Evolutionary conservation across 129 eudicot species (phyloP).

Genomic region (Flaveria brownii): DNA sequence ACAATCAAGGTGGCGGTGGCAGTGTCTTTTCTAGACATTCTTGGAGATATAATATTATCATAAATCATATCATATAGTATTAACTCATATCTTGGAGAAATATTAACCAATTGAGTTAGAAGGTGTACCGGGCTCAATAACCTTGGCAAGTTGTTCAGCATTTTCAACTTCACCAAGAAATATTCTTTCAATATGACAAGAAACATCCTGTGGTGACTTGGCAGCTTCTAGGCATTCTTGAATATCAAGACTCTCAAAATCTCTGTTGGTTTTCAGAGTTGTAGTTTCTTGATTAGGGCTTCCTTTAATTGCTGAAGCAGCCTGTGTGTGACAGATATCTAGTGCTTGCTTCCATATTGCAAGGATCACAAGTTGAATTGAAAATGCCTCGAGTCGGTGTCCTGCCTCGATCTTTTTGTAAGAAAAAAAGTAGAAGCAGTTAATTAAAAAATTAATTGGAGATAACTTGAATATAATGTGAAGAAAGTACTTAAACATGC

Average conservation of each 20-base stretch:
- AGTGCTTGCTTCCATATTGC: constrained; percentile 98
- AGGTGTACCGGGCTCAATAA: constrained; percentile 70
- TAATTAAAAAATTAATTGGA: constrained; percentile 5
- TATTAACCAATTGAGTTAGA: not conserved
- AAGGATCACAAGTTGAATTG: constrained; percentile 89
- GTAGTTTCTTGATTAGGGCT: constrained; percentile 54
- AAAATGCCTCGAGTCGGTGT: constrained; percentile 73
- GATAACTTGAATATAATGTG: not conserved
- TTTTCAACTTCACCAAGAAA: constrained; percentile 81
- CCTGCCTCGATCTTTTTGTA: constrained; percentile 56
- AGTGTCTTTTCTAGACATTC: not conserved
- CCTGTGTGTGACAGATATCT: constrained; percentile 85
- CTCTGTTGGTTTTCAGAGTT: constrained; percentile 33
- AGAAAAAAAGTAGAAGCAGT: constrained; percentile 16
- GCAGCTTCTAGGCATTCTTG: constrained; percentile 47
- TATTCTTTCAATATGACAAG: constrained; percentile 66
- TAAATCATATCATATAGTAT: not conserved
- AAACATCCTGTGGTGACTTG: constrained; percentile 50
- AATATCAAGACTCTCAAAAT: constrained; percentile 39
- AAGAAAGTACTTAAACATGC: constrained; percentile 32
- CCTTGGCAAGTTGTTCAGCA: constrained; percentile 86
- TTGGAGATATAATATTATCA: not conserved
- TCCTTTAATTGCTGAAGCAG: constrained; percentile 79
- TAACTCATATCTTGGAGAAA: not conserved
- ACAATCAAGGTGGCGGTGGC: not conserved